Evolutionary conservation across 129 eudicot genomes (phyloP), one percentile per base, ranked within the genome.

Genomic region (Helianthus tuberosus): DNA sequence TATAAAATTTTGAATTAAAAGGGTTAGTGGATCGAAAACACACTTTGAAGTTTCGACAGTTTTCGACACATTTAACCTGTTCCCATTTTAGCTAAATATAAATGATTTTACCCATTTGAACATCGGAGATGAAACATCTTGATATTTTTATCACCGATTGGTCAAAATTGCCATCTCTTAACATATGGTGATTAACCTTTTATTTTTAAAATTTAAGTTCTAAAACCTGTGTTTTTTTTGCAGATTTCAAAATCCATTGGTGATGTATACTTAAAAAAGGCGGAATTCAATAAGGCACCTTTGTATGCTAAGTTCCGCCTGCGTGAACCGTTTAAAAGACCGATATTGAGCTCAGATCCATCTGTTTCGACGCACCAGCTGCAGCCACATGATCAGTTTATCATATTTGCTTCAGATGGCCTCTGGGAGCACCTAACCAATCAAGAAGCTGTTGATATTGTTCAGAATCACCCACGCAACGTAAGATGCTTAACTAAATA

Each of bases 351-450:
- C 80, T 64, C 98, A 43, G 98, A 93, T 38, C 98, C 98, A 29
- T 69, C 95, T 57, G 81, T 89, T 57, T 82, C 90, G 1, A 90
- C 68, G 74, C 95, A 89, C 71, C 90, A 84, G 35, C 55, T 93
- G 82, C 89, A 85, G 74, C 90, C 98, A 52, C 86, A 89, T 49
- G 98, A 93, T 83, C 98, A 86, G 76, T 93, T 93, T 75, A 68
- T 93, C 17, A 89, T 93, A 80, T 93, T 89, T 79, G 98, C 98
- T 66, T 93, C 98, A 17, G 98, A 93, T 81, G 98, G 98, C 68
- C 89, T 93, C 16, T 93, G 98, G 98, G 98, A 93, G 86, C 98
- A 93, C 77, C 87, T 93, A 38, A 87, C 81, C 73, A 93, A 93
- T 86, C 98, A 93, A 81, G 96, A 88, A 74, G 98, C 98, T 11